A percentile compares a stretch with the other conserved stretches of the same genome.
Conservation (phyloP, 2,329 filamentous ascomycete genomes). For the Blastomyces silverae region DNA sequence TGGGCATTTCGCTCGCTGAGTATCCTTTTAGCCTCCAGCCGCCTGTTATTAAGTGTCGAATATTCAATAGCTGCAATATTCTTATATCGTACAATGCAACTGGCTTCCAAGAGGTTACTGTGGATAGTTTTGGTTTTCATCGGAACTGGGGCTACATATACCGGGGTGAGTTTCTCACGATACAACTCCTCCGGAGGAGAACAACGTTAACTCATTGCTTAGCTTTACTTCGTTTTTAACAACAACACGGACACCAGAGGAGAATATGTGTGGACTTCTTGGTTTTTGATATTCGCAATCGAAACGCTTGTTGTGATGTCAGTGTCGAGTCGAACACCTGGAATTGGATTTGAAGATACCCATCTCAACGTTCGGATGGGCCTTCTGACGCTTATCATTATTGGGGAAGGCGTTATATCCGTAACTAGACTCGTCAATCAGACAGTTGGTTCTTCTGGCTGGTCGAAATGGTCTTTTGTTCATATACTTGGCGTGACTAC, state of each 20-base stretch:
- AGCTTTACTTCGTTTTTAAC: conserved; percentile 35
- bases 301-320: conserved; percentile 50
- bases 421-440: conserved; percentile 52
- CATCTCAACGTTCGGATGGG: conserved; percentile 59
- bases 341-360: conserved; percentile 56
- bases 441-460: conserved; percentile 37
- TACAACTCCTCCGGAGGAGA: background rate
- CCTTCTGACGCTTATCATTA: conserved; percentile 58
- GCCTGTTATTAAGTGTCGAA: conserved; percentile 48
- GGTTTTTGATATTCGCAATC: conserved; percentile 51
- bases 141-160: conserved; percentile 27
- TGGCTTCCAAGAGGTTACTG: conserved; percentile 26
- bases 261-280: conserved; percentile 41
- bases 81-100: conserved; percentile 26
- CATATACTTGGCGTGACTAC: conserved; percentile 36
- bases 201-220: background rate
- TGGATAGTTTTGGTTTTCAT: conserved; percentile 31
- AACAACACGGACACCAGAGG: conserved; percentile 21
- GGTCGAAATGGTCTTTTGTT: conserved; percentile 38
- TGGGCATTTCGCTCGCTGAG: conserved; percentile 42
- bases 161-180: conserved; percentile 24
- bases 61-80: conserved; percentile 42
- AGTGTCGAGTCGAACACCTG: conserved; percentile 50
- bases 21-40: conserved; percentile 46
- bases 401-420: conserved; percentile 60